Conservation (phyloP, 1,284 basidiomycete genomes). For the Papiliotrema nemorosa region DNA sequence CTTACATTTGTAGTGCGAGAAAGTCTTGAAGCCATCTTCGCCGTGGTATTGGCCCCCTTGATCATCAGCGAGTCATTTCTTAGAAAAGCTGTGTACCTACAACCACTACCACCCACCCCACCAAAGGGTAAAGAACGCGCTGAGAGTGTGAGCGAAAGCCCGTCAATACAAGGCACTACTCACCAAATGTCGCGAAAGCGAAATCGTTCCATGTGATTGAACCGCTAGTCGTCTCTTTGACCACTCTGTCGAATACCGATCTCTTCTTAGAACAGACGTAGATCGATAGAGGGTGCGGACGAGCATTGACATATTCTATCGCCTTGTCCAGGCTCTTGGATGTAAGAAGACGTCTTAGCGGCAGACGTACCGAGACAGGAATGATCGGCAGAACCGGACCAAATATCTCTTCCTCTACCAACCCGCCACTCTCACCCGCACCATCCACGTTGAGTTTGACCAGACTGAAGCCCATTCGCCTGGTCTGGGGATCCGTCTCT, state of each 20-base stretch:
- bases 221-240: constrained; percentile 40
- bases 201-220: constrained; percentile 49
- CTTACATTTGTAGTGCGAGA: constrained; percentile 45
- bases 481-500: constrained; percentile 56
- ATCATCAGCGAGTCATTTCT: background rate
- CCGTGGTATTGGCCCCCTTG: constrained; percentile 47
- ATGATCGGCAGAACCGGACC: constrained; percentile 73
- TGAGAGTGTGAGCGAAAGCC: constrained; percentile 4
- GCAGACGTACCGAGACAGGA: constrained; percentile 57
- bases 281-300: constrained; percentile 42
- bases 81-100: constrained; percentile 20
- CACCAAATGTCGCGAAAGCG: constrained; percentile 29
- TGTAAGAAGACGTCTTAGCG: background rate
- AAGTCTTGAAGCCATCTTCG: constrained; percentile 43
- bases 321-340: constrained; percentile 62
- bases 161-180: constrained; percentile 5
- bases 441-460: constrained; percentile 60
- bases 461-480: constrained; percentile 41
- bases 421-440: constrained; percentile 55
- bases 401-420: constrained; percentile 73
- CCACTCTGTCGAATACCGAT: constrained; percentile 37
- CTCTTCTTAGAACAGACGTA: constrained; percentile 44
- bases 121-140: constrained; percentile 45
- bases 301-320: constrained; percentile 62
- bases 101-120: constrained; percentile 47